These are phyloP conservation scores for Sparassis latifolia DNA, from an alignment of 1,284 basidiomycete genomes.

Conservation along the genomic window DNA sequence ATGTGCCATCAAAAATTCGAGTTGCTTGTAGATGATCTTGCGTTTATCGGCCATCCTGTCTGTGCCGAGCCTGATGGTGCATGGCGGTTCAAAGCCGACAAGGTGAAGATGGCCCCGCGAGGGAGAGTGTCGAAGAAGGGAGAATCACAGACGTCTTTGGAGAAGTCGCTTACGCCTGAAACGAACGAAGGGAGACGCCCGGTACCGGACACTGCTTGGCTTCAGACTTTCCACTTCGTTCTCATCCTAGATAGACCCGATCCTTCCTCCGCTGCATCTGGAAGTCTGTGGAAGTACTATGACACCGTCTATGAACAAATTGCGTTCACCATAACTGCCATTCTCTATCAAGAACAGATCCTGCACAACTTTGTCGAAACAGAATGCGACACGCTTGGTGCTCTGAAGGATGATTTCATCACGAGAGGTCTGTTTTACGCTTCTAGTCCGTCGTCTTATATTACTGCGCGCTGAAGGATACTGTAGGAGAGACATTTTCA, in stretches of 20 bases:
- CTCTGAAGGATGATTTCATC: slow-evolving; percentile 63
- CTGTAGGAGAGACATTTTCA: slow-evolving; percentile 48
- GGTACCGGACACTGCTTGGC: slow-evolving; percentile 34
- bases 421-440: slow-evolving; percentile 41
- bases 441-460: background rate
- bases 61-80: slow-evolving; percentile 68
- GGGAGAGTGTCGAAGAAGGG: slow-evolving; percentile 48
- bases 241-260: slow-evolving; percentile 87
- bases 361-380: slow-evolving; percentile 74
- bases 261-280: slow-evolving; percentile 72
- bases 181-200: slow-evolving; percentile 8
- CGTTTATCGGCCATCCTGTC: slow-evolving; percentile 93
- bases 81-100: slow-evolving; percentile 68
- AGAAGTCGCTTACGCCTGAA: slow-evolving; percentile 19
- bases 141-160: slow-evolving; percentile 19
- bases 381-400: slow-evolving; percentile 65
- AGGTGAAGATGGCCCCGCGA: slow-evolving; percentile 38
- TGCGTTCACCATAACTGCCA: slow-evolving; percentile 82
- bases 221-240: slow-evolving; percentile 84
- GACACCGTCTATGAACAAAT: slow-evolving; percentile 85
- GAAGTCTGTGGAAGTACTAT: slow-evolving; percentile 73
- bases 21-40: slow-evolving; percentile 87
- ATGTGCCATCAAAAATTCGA: slow-evolving; percentile 96
- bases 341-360: slow-evolving; percentile 83
- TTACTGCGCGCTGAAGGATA: background rate